These are phyloP conservation scores for Emericellopsis atlantica DNA, from an alignment of 2,329 filamentous ascomycete genomes.

Conservation along the genomic window DNA sequence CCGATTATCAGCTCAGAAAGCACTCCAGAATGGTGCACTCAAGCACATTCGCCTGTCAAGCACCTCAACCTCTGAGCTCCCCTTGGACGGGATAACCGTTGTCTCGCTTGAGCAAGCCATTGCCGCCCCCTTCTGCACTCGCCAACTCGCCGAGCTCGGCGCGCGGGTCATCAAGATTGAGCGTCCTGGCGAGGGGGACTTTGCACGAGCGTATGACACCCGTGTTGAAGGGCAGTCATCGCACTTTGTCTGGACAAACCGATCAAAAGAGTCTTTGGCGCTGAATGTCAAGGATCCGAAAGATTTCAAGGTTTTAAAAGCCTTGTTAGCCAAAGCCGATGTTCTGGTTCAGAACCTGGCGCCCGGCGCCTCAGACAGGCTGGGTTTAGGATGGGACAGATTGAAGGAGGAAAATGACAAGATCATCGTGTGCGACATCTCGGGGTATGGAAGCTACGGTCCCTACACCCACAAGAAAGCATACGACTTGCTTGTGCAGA, in stretches of 20 bases:
- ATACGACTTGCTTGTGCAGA: conserved; percentile 41
- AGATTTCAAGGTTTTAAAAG: conserved; percentile 28
- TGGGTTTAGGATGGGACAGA: conserved; percentile 32
- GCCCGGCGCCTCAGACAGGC: conserved; percentile 31
- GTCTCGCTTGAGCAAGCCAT: conserved; percentile 42
- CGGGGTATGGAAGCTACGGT: conserved; percentile 36
- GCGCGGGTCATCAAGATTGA: conserved; percentile 43
- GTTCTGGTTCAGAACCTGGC: conserved; percentile 41
- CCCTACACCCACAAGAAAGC: conserved; percentile 42
- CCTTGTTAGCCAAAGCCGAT: conserved; percentile 29
- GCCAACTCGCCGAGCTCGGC: conserved; percentile 39
- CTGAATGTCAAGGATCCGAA: conserved; percentile 31
- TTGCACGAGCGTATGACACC: conserved; percentile 36
- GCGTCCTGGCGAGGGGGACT: conserved; percentile 36
- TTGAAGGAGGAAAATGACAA: conserved; percentile 25
- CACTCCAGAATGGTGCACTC: background rate
- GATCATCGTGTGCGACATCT: conserved; percentile 41
- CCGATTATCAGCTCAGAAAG: background rate
- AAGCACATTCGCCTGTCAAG: background rate
- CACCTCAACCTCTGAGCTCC: conserved; percentile 2
- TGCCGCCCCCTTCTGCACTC: conserved; percentile 39
- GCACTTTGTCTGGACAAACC: conserved; percentile 43
- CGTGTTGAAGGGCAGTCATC: conserved; percentile 35
- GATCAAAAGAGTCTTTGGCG: conserved; percentile 39
- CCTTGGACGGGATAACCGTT: conserved; percentile 30